phyloP scores from a whole-genome alignment of 1,284 basidiomycete species.

The Hymenochaete sp. region DNA sequence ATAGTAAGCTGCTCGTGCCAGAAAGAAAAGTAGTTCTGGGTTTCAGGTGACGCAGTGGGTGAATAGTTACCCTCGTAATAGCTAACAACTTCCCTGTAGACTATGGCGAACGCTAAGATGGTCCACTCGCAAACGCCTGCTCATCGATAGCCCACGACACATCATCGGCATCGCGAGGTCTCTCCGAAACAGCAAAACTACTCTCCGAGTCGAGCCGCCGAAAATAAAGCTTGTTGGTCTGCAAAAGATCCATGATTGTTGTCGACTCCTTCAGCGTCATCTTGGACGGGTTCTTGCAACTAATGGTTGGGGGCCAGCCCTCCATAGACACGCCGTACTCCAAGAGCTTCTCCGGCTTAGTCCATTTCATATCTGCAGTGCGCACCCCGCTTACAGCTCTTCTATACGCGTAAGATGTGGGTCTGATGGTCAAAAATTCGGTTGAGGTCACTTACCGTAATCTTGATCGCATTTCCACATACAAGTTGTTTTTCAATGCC shows the following conservation, averaged over 20 bases:
- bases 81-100: too few species aligned
- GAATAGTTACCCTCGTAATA: too few species aligned
- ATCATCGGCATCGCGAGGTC: neutral
- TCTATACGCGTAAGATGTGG: neutral
- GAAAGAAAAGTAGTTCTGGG: too few species aligned
- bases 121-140: too few species aligned
- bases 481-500: slow-evolving; percentile 42
- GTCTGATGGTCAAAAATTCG: neutral
- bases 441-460: slow-evolving; percentile 35
- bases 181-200: neutral
- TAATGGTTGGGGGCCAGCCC: slow-evolving; percentile 53
- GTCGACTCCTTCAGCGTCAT: slow-evolving; percentile 29
- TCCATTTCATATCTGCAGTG: slow-evolving; percentile 67
- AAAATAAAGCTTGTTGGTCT: slow-evolving; percentile 5
- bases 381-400: slow-evolving; percentile 48
- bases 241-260: slow-evolving; percentile 9
- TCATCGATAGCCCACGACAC: slow-evolving; percentile 13
- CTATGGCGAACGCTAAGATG: too few species aligned
- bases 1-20: too few species aligned
- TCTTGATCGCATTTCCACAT: slow-evolving; percentile 41
- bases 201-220: slow-evolving; percentile 1
- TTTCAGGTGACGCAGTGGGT: too few species aligned
- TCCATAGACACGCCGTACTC: slow-evolving; percentile 49
- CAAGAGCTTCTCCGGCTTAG: slow-evolving; percentile 45
- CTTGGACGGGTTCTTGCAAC: slow-evolving; percentile 49